Evolutionary conservation across 164 flowering plant genomes (phyloP).

Genomic region (Dillenia suffruticosa): DNA sequence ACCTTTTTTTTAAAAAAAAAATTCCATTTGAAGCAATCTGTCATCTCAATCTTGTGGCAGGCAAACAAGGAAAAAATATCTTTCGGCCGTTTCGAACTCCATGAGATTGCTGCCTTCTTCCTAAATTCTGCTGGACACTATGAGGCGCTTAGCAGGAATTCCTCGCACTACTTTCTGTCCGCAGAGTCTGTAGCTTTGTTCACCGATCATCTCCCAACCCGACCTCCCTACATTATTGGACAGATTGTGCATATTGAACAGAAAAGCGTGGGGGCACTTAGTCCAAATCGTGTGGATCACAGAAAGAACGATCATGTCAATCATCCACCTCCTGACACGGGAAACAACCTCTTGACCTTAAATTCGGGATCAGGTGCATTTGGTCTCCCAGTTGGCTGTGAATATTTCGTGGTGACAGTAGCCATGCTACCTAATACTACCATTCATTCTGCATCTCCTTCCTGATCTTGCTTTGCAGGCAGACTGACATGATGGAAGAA

Average conservation of each 20-base stretch:
- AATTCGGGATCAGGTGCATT: constrained; percentile 36
- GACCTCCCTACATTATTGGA: constrained; percentile 81
- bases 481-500: constrained; percentile 72
- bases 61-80: constrained; percentile 92
- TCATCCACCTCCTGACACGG: constrained; percentile 25
- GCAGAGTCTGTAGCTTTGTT: constrained; percentile 90
- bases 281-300: constrained; percentile 33
- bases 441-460: constrained; percentile 70
- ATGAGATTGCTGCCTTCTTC: constrained; percentile 90
- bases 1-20: not conserved
- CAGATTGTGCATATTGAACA: constrained; percentile 96
- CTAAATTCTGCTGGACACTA: constrained; percentile 72
- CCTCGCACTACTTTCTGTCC: constrained; percentile 80
- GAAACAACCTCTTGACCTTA: constrained; percentile 31
- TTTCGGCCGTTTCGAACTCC: constrained; percentile 84
- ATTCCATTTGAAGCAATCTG: not conserved
- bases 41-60: constrained; percentile 28
- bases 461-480: constrained; percentile 59
- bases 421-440: constrained; percentile 88
- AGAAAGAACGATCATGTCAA: constrained; percentile 9
- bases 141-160: constrained; percentile 79
- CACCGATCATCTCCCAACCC: constrained; percentile 58
- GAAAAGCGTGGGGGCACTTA: constrained; percentile 41
- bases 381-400: constrained; percentile 79
- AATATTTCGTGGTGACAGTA: constrained; percentile 86